phyloP scores from a whole-genome alignment of 371 early-diverging fungal genomes.

The Parasitella parasitica region DNA sequence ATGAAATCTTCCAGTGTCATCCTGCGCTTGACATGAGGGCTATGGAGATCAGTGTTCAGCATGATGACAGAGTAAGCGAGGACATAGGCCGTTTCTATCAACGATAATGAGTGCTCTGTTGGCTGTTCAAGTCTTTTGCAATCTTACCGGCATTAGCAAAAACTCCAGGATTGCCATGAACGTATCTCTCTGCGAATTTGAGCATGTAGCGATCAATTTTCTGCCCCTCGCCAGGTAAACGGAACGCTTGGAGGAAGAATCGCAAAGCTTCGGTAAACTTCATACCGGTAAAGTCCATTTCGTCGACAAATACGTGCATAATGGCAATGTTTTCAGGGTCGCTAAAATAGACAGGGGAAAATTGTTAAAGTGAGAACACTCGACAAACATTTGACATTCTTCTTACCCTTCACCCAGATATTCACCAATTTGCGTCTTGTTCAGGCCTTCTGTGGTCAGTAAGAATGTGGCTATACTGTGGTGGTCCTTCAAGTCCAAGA shows the following conservation, averaged over 20 bases:
- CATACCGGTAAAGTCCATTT: constrained; percentile 79
- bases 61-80: constrained; percentile 94
- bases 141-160: constrained; percentile 71
- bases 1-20: constrained; percentile 94
- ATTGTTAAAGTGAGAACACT: no score
- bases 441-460: constrained; percentile 71
- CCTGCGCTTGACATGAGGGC: constrained; percentile 84
- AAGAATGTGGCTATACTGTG: constrained; percentile 75
- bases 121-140: no score
- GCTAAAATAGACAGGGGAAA: constrained; percentile 10
- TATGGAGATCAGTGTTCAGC: constrained; percentile 97
- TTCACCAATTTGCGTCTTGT: constrained; percentile 90
- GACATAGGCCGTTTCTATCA: constrained; percentile 86
- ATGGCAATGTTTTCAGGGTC: constrained; percentile 86
- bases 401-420: constrained; percentile 87
- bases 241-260: constrained; percentile 89
- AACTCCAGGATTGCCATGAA: constrained; percentile 70
- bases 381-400: no score
- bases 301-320: constrained; percentile 95
- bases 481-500: constrained; percentile 60
- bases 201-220: constrained; percentile 98
- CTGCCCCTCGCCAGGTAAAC: constrained; percentile 97
- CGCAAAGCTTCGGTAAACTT: constrained; percentile 86
- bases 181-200: constrained; percentile 94
- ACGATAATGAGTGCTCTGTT: no score